A percentile compares a stretch with the other conserved stretches of the same genome.
Evolutionary conservation across 257 asterid genomes (phyloP).

Genomic region (Osmanthus fragrans): DNA sequence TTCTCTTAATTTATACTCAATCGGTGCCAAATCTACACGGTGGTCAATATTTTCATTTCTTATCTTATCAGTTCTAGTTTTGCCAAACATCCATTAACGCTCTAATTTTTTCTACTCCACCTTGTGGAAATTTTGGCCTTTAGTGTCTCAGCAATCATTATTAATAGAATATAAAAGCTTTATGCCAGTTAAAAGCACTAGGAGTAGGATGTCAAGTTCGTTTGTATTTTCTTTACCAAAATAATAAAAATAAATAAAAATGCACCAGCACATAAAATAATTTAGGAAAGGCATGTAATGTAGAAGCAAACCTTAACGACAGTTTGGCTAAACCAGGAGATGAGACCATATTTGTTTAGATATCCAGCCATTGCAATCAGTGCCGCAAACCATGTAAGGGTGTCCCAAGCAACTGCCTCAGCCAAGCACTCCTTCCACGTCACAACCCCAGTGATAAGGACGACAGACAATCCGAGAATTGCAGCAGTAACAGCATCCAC

Average conservation of each 20-base stretch:
- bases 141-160: neutral
- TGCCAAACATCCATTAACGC: neutral
- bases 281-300: neutral
- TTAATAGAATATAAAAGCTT: neutral
- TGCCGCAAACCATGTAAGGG: conserved; percentile 99
- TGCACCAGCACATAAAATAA: neutral
- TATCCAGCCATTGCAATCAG: conserved; percentile 99
- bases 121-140: neutral
- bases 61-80: neutral
- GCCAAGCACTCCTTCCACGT: conserved; percentile 98
- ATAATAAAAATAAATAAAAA: neutral
- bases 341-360: conserved; percentile 93
- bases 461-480: conserved; percentile 87
- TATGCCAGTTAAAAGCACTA: neutral
- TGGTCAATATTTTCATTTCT: neutral
- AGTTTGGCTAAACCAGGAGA: conserved; percentile 96
- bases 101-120: neutral
- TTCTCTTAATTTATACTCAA: too few relatives aligned
- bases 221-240: neutral
- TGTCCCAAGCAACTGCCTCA: conserved; percentile 99
- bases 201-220: neutral
- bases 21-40: neutral
- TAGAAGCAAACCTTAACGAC: conserved; percentile 66
- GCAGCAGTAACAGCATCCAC: conserved; percentile 99
- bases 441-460: conserved; percentile 85